Conservation (phyloP, 2,329 filamentous ascomycete genomes). For the Venturia aucupariae region DNA sequence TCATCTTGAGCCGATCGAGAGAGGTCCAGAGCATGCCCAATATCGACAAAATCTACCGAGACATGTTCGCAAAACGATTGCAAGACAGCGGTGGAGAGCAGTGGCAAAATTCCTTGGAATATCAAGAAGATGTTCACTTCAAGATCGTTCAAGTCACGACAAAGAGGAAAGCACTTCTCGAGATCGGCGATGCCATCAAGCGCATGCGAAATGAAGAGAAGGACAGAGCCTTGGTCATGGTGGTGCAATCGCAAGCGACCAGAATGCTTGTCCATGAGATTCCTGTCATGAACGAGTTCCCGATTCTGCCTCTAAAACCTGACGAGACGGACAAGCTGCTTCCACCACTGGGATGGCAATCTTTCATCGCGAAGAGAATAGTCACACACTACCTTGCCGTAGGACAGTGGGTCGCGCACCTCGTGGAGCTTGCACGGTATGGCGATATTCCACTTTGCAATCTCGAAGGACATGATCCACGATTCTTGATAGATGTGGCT, state of each 20-base stretch:
- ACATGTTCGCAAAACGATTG: conserved; percentile 55
- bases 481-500: conserved; percentile 90
- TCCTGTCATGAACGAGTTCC: conserved; percentile 73
- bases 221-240: conserved; percentile 66
- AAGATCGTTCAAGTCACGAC: conserved; percentile 83
- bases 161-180: conserved; percentile 76
- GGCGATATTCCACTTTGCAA: conserved; percentile 94
- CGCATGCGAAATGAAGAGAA: conserved; percentile 77
- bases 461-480: conserved; percentile 84
- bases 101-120: conserved; percentile 74
- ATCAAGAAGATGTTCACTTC: conserved; percentile 79
- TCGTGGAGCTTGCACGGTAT: conserved; percentile 80
- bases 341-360: conserved; percentile 89
- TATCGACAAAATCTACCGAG: conserved; percentile 76
- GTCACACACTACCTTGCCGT: conserved; percentile 86
- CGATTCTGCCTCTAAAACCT: conserved; percentile 69
- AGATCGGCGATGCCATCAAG: conserved; percentile 80
- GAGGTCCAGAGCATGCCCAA: conserved; percentile 85
- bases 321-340: conserved; percentile 78
- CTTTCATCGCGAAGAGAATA: conserved; percentile 74
- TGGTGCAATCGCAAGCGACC: conserved; percentile 83
- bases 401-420: conserved; percentile 83
- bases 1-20: conserved; percentile 75
- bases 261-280: conserved; percentile 76
- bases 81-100: conserved; percentile 40